phyloP scores from a whole-genome alignment of 768 basidiomycete genomes.

The Roridomyces roridus region DNA sequence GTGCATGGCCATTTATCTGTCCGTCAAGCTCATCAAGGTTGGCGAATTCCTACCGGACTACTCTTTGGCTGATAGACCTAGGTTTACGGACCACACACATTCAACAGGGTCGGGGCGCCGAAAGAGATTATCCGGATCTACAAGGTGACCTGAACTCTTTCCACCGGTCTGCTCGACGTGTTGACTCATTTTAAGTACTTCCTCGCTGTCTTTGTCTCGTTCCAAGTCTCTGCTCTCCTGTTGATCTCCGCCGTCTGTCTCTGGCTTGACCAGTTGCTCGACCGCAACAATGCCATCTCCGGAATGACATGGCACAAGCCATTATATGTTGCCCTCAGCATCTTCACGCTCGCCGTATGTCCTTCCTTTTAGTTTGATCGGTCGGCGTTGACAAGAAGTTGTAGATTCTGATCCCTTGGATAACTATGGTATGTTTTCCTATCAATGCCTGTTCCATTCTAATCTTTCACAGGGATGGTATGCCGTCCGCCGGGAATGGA shows the following conservation, averaged over 20 bases:
- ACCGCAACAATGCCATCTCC: slow-evolving; percentile 24
- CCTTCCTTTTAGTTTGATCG: not conserved
- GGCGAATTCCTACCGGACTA: not conserved
- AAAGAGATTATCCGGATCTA: slow-evolving; percentile 40
- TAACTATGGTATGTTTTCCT: slow-evolving; percentile 25
- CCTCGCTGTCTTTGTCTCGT: slow-evolving; percentile 35
- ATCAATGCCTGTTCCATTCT: not conserved
- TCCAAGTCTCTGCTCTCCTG: slow-evolving; percentile 37
- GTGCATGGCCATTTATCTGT: slow-evolving; percentile 17
- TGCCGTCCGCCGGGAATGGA: slow-evolving; percentile 35
- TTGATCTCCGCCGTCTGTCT: slow-evolving; percentile 31
- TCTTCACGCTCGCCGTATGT: slow-evolving; percentile 30
- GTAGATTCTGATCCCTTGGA: slow-evolving; percentile 35
- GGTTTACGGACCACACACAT: slow-evolving; percentile 30
- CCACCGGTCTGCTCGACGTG: not conserved
- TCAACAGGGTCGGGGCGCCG: slow-evolving; percentile 43
- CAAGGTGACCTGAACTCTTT: slow-evolving; percentile 25
- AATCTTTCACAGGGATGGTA: slow-evolving; percentile 31
- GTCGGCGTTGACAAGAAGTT: not conserved
- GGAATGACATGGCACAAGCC: slow-evolving; percentile 20
- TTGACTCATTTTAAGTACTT: slow-evolving; percentile 23
- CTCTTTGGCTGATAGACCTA: not conserved
- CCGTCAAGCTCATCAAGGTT: slow-evolving; percentile 23
- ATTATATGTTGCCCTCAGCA: slow-evolving; percentile 31
- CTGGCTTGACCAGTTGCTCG: slow-evolving; percentile 38